Conservation (phyloP, 352 stramenopile species). For the Phytopythium cucurbitacearum region DNA sequence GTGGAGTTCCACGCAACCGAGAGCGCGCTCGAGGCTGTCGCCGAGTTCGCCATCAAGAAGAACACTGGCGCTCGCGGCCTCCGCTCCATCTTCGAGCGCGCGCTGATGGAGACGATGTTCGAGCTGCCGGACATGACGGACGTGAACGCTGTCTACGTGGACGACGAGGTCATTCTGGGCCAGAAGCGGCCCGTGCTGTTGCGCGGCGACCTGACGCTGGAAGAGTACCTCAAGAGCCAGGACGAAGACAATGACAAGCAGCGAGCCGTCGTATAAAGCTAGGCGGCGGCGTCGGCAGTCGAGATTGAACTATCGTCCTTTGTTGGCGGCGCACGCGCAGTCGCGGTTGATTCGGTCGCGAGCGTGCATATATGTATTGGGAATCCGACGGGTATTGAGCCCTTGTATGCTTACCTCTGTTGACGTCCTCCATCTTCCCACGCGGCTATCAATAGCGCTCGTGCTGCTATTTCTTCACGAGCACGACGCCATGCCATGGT, state of each 20-base stretch:
- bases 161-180: constrained; percentile 89
- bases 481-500: too few relatives aligned
- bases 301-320: background rate
- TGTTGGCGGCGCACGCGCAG: background rate
- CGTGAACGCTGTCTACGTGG: constrained; percentile 92
- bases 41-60: constrained; percentile 88
- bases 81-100: constrained; percentile 92
- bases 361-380: too few relatives aligned
- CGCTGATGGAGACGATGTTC: constrained; percentile 97
- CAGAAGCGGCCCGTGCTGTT: constrained; percentile 90
- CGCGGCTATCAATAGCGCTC: too few relatives aligned
- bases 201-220: constrained; percentile 53
- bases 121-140: constrained; percentile 90
- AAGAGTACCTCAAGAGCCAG: constrained; percentile 70
- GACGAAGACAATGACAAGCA: constrained; percentile 54
- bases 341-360: too few relatives aligned
- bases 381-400: too few relatives aligned
- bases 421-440: too few relatives aligned
- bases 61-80: constrained; percentile 96
- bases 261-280: constrained; percentile 40
- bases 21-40: constrained; percentile 92
- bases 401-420: too few relatives aligned
- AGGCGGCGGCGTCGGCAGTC: background rate
- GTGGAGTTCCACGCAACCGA: constrained; percentile 96
- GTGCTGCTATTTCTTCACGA: too few relatives aligned